Evolutionary conservation across 2,329 filamentous ascomycete species (phyloP).

Genomic region (Diaporthe sp.): DNA sequence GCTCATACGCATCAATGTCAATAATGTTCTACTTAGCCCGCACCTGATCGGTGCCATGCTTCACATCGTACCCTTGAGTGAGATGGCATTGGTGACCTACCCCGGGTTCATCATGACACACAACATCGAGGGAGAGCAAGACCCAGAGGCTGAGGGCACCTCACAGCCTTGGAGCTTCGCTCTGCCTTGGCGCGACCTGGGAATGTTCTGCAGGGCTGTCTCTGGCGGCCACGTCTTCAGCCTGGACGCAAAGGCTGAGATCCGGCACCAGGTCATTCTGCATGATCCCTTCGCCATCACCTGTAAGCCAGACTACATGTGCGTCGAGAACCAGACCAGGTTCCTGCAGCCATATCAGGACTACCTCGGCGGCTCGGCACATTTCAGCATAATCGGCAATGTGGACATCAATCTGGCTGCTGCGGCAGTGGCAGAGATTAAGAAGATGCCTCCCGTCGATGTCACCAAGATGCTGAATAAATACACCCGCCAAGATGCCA

Average conservation of each 20-base stretch:
- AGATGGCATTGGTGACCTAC: not conserved
- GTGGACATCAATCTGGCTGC: not conserved
- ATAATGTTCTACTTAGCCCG: not conserved
- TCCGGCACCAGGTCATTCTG: not conserved
- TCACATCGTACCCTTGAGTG: not conserved
- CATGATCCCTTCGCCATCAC: not conserved
- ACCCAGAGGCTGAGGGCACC: not conserved
- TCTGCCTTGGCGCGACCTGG: not conserved
- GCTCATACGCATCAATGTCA: not conserved
- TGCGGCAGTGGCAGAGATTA: not conserved
- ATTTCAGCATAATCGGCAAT: not conserved
- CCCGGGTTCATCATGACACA: conserved; percentile 17
- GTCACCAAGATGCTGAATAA: conserved; percentile 8
- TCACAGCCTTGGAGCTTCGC: not conserved
- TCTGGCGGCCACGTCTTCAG: not conserved
- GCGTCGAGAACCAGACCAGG: not conserved
- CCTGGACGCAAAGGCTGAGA: not conserved
- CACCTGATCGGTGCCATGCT: not conserved
- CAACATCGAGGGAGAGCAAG: conserved; percentile 3
- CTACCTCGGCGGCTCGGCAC: not conserved
- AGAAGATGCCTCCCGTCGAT: not conserved
- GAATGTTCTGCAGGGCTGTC: conserved; percentile 11
- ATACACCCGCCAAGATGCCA: not conserved
- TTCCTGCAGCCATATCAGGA: not conserved
- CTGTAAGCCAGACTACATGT: not conserved